Conservation (phyloP, 2,329 filamentous ascomycete species). For the Fusarium sp. region DNA sequence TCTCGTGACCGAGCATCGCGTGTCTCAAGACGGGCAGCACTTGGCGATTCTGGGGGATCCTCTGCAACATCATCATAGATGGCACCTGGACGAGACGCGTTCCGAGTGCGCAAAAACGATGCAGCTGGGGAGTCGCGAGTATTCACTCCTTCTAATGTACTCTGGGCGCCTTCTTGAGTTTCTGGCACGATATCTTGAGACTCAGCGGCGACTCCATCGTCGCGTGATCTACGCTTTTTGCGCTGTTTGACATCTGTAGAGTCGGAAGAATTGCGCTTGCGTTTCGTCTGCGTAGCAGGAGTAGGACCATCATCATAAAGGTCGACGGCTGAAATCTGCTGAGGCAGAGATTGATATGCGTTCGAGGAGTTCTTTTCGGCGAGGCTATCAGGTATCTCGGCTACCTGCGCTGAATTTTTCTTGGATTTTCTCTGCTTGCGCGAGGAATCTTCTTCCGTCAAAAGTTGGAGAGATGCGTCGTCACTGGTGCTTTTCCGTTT, state of each 20-base stretch:
- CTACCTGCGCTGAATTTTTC: slow-evolving; percentile 30
- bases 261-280: slow-evolving; percentile 50
- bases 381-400: slow-evolving; percentile 40
- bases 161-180: slow-evolving; percentile 38
- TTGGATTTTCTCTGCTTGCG: slow-evolving; percentile 46
- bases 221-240: slow-evolving; percentile 49
- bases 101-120: slow-evolving; percentile 28
- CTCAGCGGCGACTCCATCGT: slow-evolving; percentile 28
- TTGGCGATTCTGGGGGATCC: slow-evolving; percentile 45
- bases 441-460: slow-evolving; percentile 30
- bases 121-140: slow-evolving; percentile 12
- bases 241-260: slow-evolving; percentile 47
- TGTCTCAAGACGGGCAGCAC: slow-evolving; percentile 42
- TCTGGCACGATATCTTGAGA: slow-evolving; percentile 37
- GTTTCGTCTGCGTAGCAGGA: slow-evolving; percentile 44
- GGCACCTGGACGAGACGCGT: slow-evolving; percentile 26
- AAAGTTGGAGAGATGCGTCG: slow-evolving; percentile 26
- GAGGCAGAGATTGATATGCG: slow-evolving; percentile 16
- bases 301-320: slow-evolving; percentile 32
- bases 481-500: slow-evolving; percentile 41
- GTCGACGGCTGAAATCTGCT: slow-evolving; percentile 20
- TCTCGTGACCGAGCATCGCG: slow-evolving; percentile 45
- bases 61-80: slow-evolving; percentile 35
- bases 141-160: slow-evolving; percentile 10
- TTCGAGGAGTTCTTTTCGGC: slow-evolving; percentile 14